phyloP scores from a whole-genome alignment of 768 basidiomycete species.

The Boletus eberwhitei region DNA sequence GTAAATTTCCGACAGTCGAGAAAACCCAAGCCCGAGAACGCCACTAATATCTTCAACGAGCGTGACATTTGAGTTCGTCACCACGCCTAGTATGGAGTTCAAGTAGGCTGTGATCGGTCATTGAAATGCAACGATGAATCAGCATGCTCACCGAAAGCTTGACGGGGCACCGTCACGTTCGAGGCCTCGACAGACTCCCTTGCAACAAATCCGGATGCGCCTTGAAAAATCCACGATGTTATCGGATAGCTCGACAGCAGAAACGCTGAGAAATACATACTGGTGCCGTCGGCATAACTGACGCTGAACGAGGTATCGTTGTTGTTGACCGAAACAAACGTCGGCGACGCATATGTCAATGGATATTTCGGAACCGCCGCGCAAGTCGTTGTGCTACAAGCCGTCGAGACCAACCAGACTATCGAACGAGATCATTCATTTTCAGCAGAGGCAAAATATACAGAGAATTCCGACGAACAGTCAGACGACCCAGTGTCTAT shows the following conservation, averaged over 20 bases:
- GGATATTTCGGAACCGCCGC: slow-evolving; percentile 65
- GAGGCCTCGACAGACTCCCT: slow-evolving; percentile 57
- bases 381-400: slow-evolving; percentile 56
- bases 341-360: slow-evolving; percentile 59
- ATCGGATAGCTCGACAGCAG: background rate
- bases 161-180: slow-evolving; percentile 57
- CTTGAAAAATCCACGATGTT: slow-evolving; percentile 35
- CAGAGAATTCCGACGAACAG: slow-evolving; percentile 13
- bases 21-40: slow-evolving; percentile 72
- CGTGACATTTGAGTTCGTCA: slow-evolving; percentile 59
- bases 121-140: background rate
- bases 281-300: slow-evolving; percentile 64
- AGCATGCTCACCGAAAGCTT: slow-evolving; percentile 59
- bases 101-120: background rate
- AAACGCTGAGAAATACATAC: slow-evolving; percentile 39
- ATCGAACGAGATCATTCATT: slow-evolving; percentile 30
- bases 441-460: background rate
- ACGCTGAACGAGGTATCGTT: slow-evolving; percentile 60
- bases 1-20: slow-evolving; percentile 63
- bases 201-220: slow-evolving; percentile 67
- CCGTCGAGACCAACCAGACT: slow-evolving; percentile 68
- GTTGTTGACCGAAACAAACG: slow-evolving; percentile 56
- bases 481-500: slow-evolving; percentile 67
- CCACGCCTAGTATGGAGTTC: slow-evolving; percentile 47
- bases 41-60: slow-evolving; percentile 66